Percentiles rank a stretch among this genome's conserved stretches.
These are phyloP conservation scores for Hirsutella thompsonii DNA, from an alignment of 2,329 filamentous ascomycete species.

Conservation along the genomic window DNA sequence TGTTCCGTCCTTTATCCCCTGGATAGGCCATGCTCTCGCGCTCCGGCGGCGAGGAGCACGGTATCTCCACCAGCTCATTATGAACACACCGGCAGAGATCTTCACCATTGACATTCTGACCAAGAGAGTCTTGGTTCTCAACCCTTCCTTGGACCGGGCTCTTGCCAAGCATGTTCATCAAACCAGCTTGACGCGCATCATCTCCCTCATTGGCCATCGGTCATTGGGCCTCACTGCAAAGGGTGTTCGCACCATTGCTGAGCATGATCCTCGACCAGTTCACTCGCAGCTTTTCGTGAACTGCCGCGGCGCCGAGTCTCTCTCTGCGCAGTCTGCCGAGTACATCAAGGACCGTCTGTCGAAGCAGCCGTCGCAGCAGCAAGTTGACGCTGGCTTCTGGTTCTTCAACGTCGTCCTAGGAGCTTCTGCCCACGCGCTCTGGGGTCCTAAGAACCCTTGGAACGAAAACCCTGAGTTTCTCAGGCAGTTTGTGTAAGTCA, in stretches of 20 bases:
- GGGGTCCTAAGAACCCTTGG: conserved; percentile 18
- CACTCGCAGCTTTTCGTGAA: conserved; percentile 15
- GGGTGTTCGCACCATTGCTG: conserved; percentile 12
- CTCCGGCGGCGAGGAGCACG: conserved; percentile 12
- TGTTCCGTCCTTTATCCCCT: conserved; percentile 10
- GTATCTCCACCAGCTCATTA: conserved; percentile 13
- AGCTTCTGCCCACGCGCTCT: conserved; percentile 17
- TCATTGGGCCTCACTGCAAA: conserved; percentile 12
- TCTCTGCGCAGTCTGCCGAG: conserved; percentile 11
- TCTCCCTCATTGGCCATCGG: conserved; percentile 15
- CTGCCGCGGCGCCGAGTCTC: conserved; percentile 8
- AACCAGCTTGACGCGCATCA: conserved; percentile 16
- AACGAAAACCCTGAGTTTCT: conserved; percentile 16
- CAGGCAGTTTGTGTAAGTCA: conserved; percentile 15
- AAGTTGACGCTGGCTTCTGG: conserved; percentile 14
- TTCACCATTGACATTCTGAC: conserved; percentile 18
- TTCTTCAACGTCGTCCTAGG: conserved; percentile 15
- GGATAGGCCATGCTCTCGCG: conserved; percentile 12
- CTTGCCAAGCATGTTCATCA: conserved; percentile 15
- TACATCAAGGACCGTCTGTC: conserved; percentile 10
- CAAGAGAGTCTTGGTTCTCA: conserved; percentile 13
- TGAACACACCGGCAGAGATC: conserved; percentile 6
- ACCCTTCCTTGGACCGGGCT: conserved; percentile 14
- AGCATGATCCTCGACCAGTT: conserved; percentile 13
- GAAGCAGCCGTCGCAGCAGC: conserved; percentile 7